Evolutionary conservation across 805 yeast species (phyloP).

Genomic region (Yarrowia hollandica): DNA sequence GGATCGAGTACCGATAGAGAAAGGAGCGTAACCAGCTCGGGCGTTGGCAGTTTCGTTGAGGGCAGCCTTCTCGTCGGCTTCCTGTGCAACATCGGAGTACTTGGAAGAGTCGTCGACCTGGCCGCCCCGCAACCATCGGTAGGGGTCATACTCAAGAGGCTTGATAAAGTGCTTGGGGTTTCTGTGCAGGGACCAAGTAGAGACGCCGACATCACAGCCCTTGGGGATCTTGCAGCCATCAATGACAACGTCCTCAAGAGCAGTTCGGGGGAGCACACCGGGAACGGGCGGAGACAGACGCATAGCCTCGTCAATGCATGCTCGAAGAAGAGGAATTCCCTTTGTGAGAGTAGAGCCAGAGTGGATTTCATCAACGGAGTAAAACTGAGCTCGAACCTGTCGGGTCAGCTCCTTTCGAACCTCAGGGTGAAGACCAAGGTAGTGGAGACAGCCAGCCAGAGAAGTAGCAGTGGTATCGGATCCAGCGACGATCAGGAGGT

Average conservation of each 20-base stretch:
- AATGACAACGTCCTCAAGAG: slow-evolving; percentile 26
- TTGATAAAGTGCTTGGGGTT: slow-evolving; percentile 29
- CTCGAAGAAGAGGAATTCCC: slow-evolving; percentile 31
- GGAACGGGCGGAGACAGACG: slow-evolving; percentile 33
- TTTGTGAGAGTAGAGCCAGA: slow-evolving; percentile 24
- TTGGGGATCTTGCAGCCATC: slow-evolving; percentile 31
- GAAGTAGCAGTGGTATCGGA: slow-evolving; percentile 34
- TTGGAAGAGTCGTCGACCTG: slow-evolving; percentile 15
- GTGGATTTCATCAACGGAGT: slow-evolving; percentile 31
- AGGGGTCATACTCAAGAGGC: slow-evolving; percentile 31
- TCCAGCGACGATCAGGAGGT: slow-evolving; percentile 33
- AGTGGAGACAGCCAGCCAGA: slow-evolving; percentile 30
- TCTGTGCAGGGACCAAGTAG: slow-evolving; percentile 28
- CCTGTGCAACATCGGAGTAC: slow-evolving; percentile 10
- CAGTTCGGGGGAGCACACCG: slow-evolving; percentile 32
- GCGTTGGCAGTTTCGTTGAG: slow-evolving; percentile 22
- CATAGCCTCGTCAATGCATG: slow-evolving; percentile 33
- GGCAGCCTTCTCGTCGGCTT: slow-evolving; percentile 1
- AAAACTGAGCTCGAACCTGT: slow-evolving; percentile 22
- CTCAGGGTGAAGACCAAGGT: slow-evolving; percentile 30
- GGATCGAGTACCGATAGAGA: slow-evolving; percentile 33
- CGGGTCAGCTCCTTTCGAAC: slow-evolving; percentile 26
- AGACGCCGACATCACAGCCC: slow-evolving; percentile 31
- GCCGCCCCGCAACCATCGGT: slow-evolving; percentile 31
- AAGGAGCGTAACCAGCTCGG: slow-evolving; percentile 31